Evolutionary conservation across 164 flowering plant species (phyloP), one percentile per base, ranked within the genome.

Genomic region (Aristolochia fimbriata): DNA sequence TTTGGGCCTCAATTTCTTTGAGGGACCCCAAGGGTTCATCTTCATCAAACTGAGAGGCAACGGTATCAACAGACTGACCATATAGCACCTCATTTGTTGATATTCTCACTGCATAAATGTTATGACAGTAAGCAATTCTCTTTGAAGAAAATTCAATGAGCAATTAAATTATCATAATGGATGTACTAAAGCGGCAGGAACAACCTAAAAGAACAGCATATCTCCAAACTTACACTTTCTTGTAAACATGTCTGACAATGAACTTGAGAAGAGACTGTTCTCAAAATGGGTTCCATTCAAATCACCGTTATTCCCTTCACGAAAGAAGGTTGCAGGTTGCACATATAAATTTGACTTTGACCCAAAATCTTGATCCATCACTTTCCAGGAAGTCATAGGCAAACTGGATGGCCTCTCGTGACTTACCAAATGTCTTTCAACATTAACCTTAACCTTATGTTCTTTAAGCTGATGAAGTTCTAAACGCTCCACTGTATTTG

Each of bases 241-340:
- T 66, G 57, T 71, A 70, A 85, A 84, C 46, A 84, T 49, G 23
- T 87, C 89, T n/a, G 94, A 86, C 59, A 89, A 54, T 20, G 95
- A 85, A 61, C 93, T 81, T 10, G 94, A 87, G 76, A 88, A 87
- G 52, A 87, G 84, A 56, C 83, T 80, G 60, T 76, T 91, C 70
- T 86, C 96, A 68, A 77, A 65, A 55, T 74, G 87, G 48, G 74
- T 23, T 46, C 73, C 78, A 51, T 58, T 69, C n/a, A 69, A 59
- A 49, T 64, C 72, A 57, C 56, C 49, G 63, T 61, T 74, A 31
- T 50, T 74, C 41, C 70, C 69, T 17, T 70, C 75, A 33, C 57
- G 20, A 52, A 37, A 46, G 67, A 31, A 68, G 31, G 77, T 61
- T 37, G 74, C 65, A 13, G 69, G 73, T 63, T 65, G 79, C 70